Evolutionary conservation across 805 yeast species (phyloP).

Genomic region (Yamadazyma philogaea): DNA sequence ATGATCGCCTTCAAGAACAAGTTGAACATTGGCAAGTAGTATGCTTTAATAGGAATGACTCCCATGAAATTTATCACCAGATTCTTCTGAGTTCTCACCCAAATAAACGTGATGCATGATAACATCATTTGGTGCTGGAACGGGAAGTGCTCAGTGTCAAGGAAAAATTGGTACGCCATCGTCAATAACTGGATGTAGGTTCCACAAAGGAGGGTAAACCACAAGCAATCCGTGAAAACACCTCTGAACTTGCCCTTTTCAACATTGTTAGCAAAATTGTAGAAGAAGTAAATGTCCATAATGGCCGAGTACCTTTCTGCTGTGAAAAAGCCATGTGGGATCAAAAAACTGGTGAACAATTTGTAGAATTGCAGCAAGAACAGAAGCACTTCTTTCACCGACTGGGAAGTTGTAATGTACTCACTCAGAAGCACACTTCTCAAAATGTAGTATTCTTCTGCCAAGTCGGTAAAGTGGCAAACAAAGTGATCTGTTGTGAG

Average conservation of each 20-base stretch:
- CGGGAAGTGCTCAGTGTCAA: constrained; percentile 16
- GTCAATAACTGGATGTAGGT: constrained; percentile 43
- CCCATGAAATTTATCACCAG: constrained; percentile 52
- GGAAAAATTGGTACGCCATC: constrained; percentile 21
- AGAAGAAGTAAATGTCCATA: constrained; percentile 54
- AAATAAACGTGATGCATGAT: constrained; percentile 56
- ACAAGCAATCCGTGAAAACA: constrained; percentile 54
- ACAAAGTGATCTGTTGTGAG: constrained; percentile 14
- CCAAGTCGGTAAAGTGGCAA: constrained; percentile 13
- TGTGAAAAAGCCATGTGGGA: constrained; percentile 34
- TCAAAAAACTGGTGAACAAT: constrained; percentile 48
- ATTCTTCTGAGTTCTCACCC: constrained; percentile 58
- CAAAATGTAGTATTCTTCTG: constrained; percentile 8
- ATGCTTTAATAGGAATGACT: constrained; percentile 51
- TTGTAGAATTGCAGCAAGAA: constrained; percentile 19
- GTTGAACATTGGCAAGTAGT: constrained; percentile 48
- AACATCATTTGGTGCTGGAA: constrained; percentile 40
- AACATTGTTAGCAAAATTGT: constrained; percentile 53
- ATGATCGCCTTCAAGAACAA: constrained; percentile 33
- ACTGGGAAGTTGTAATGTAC: background rate
- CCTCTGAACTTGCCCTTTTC: constrained; percentile 50
- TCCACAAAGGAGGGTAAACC: constrained; percentile 49
- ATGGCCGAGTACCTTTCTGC: constrained; percentile 26
- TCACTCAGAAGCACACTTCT: constrained; percentile 1
- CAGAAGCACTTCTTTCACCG: background rate